A percentile compares a stretch with the other conserved stretches of the same genome.
These are phyloP conservation scores for Sugiyamaella qingdaonensis DNA, from an alignment of 805 yeast genomes.

Conservation along the genomic window DNA sequence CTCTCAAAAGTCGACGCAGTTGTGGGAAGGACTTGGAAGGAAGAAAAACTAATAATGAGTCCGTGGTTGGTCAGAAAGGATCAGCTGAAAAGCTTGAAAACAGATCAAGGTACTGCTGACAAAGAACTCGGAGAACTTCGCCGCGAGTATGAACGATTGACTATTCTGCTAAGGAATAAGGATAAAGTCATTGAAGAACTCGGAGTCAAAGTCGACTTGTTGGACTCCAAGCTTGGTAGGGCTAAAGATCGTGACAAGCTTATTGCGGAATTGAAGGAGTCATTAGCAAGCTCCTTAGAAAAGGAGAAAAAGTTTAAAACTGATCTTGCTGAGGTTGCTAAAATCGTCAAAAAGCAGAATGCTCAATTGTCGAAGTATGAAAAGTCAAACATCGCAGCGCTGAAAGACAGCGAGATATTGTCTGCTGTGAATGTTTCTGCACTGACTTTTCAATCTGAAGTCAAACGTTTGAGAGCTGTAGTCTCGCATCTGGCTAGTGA, in stretches of 20 bases:
- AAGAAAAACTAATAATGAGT: constrained; percentile 5
- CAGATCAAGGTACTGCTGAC: constrained; percentile 10
- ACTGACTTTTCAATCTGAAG: constrained; percentile 12
- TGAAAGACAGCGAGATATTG: constrained; percentile 7
- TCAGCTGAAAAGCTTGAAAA: constrained; percentile 14
- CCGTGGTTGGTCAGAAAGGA: constrained; percentile 26
- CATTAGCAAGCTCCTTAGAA: constrained; percentile 8
- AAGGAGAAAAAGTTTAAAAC: constrained; percentile 13
- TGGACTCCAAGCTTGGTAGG: constrained; percentile 21
- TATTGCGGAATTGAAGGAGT: constrained; percentile 15
- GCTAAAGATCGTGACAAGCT: constrained; percentile 22
- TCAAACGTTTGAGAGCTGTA: constrained; percentile 11
- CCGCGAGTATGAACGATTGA: constrained; percentile 18
- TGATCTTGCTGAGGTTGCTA: constrained; percentile 11
- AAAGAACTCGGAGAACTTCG: constrained; percentile 19
- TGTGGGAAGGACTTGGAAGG: not conserved
- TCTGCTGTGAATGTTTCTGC: constrained; percentile 7
- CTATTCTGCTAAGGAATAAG: constrained; percentile 18
- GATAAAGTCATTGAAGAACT: constrained; percentile 27
- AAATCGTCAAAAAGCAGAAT: constrained; percentile 13
- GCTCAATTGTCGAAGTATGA: constrained; percentile 13
- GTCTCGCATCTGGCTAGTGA: constrained; percentile 9
- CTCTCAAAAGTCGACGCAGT: not conserved
- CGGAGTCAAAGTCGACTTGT: constrained; percentile 21
- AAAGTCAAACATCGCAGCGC: constrained; percentile 10